A percentile compares a stretch with the other conserved stretches of the same genome.
Conservation (phyloP, 345 rosid species). For the Orychophragmus violaceus region DNA sequence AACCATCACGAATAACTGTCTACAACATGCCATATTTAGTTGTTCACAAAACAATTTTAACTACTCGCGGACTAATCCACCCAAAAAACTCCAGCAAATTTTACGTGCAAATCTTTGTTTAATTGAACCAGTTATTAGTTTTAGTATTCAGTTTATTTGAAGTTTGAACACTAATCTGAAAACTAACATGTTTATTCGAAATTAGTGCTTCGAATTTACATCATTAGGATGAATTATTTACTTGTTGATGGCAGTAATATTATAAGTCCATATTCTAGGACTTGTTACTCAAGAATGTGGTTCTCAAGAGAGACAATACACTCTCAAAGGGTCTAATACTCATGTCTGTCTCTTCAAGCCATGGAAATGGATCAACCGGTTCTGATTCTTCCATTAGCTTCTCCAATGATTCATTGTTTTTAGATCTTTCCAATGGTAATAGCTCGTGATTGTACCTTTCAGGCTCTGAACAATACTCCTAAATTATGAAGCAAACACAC, state of each 20-base stretch:
- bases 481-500: not conserved
- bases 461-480: slow-evolving; percentile 45
- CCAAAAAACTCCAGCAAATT: too few species aligned
- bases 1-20: too few species aligned
- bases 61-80: too few species aligned
- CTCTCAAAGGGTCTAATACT: slow-evolving; percentile 27
- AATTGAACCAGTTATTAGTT: not conserved
- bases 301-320: slow-evolving; percentile 18
- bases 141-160: not conserved
- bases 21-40: too few species aligned
- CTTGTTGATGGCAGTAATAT: not conserved
- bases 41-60: too few species aligned
- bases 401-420: slow-evolving; percentile 38
- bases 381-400: slow-evolving; percentile 51
- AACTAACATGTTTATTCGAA: not conserved
- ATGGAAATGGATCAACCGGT: slow-evolving; percentile 44
- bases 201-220: not conserved
- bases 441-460: slow-evolving; percentile 47
- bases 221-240: not conserved
- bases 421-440: slow-evolving; percentile 46
- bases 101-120: not conserved
- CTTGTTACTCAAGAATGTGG: slow-evolving; percentile 11
- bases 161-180: not conserved
- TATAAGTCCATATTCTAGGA: not conserved
- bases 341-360: slow-evolving; percentile 70